phyloP scores from a whole-genome alignment of 192 early-diverging fungal genomes.

The Gamsiella multidivaricata region DNA sequence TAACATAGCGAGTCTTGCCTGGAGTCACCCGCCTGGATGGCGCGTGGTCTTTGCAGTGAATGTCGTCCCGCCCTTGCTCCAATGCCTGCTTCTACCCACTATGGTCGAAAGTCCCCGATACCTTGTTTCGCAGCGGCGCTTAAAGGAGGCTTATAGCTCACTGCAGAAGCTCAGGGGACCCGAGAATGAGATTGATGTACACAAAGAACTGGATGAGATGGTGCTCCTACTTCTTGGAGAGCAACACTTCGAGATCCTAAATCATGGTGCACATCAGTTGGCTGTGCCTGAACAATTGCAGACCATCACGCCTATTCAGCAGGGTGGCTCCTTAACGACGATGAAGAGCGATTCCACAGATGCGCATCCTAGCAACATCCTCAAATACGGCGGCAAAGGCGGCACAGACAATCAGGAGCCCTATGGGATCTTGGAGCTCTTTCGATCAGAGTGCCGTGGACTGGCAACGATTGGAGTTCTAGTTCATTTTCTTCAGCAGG shows the following conservation, averaged over 20 bases:
- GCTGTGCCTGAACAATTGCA: too few species aligned
- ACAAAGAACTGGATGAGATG: slow-evolving; percentile 70
- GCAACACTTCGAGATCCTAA: too few species aligned
- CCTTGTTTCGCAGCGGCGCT: slow-evolving; percentile 67
- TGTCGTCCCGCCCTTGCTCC: slow-evolving; percentile 68
- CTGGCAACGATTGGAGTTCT: slow-evolving; percentile 71
- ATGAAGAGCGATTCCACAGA: background rate
- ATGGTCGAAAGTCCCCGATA: slow-evolving; percentile 80
- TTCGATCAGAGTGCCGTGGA: slow-evolving; percentile 57
- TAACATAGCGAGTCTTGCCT: slow-evolving; percentile 69
- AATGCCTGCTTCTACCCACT: slow-evolving; percentile 67
- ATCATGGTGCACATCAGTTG: too few species aligned
- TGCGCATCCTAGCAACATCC: background rate
- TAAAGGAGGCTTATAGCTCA: slow-evolving; percentile 63
- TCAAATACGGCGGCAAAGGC: background rate
- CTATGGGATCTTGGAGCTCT: slow-evolving; percentile 19
- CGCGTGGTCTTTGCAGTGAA: slow-evolving; percentile 74
- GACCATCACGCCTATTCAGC: background rate
- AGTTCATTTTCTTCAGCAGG: slow-evolving; percentile 82
- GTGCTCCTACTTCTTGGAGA: slow-evolving; percentile 54
- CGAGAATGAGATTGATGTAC: slow-evolving; percentile 47
- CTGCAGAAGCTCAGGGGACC: slow-evolving; percentile 63
- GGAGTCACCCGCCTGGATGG: slow-evolving; percentile 75
- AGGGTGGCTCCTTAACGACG: background rate
- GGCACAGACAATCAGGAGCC: background rate